A percentile compares a stretch with the other conserved stretches of the same genome.
Evolutionary conservation across 140 eudicot genomes (phyloP).

Genomic region (Senecio squalidus): DNA sequence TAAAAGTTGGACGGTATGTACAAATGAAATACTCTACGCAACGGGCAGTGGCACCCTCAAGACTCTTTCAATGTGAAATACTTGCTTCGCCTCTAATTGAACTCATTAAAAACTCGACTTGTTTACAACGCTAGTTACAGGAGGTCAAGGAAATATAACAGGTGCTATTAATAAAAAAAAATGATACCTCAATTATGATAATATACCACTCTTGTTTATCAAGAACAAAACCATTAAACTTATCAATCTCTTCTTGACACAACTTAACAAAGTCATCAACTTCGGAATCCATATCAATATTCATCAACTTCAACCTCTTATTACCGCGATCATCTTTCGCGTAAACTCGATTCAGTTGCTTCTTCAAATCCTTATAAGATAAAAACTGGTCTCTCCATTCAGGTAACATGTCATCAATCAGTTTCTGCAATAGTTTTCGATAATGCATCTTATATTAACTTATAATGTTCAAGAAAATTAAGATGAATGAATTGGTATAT

Average conservation of each 20-base stretch:
- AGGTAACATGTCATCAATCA: conserved; percentile 55
- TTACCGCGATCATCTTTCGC: conserved; percentile 8
- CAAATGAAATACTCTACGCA: no score
- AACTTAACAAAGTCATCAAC: conserved; percentile 43
- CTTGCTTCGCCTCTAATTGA: no score
- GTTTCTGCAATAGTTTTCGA: conserved; percentile 35
- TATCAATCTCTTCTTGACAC: conserved; percentile 48
- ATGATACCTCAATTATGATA: conserved; percentile 51
- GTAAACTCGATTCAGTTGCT: conserved; percentile 45
- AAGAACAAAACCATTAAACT: conserved; percentile 58
- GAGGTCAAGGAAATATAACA: not conserved
- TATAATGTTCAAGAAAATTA: no score
- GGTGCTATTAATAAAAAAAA: not conserved
- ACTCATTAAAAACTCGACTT: no score
- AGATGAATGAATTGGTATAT: no score
- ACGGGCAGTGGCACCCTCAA: no score
- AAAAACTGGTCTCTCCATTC: conserved; percentile 74
- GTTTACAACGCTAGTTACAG: no score
- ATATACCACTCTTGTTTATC: conserved; percentile 70
- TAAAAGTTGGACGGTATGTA: no score
- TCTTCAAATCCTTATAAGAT: conserved; percentile 60
- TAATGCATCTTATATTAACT: conserved; percentile 66
- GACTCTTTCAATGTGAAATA: no score
- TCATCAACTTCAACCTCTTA: conserved; percentile 35
- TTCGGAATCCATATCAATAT: conserved; percentile 26